These are phyloP conservation scores for Protostelium mycophagum DNA, from an alignment of 78 protist genomes.

Conservation along the genomic window DNA sequence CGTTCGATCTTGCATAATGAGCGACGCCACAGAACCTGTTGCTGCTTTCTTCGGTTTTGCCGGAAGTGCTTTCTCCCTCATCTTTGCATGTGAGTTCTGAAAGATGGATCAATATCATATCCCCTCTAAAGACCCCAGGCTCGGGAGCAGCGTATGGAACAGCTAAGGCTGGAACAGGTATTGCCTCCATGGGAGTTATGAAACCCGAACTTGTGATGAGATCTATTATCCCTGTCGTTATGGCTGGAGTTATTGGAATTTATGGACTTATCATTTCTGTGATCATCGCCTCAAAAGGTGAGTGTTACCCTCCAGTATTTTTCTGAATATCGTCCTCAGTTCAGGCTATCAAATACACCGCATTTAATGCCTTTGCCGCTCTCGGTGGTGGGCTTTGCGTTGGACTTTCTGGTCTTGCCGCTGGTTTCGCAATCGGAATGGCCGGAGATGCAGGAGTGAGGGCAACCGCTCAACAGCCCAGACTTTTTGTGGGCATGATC, in stretches of 20 bases:
- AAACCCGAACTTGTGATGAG: constrained; percentile 94
- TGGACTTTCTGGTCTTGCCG: constrained; percentile 95
- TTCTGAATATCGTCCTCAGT: background rate
- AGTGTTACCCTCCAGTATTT: background rate
- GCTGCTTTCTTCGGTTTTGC: background rate
- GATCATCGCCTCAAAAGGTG: constrained; percentile 67
- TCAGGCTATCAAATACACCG: constrained; percentile 20
- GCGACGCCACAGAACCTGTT: background rate
- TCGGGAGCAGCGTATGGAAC: constrained; percentile 99
- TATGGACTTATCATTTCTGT: constrained; percentile 98
- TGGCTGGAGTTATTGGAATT: constrained; percentile 99
- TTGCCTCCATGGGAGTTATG: constrained; percentile 94
- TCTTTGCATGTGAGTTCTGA: background rate
- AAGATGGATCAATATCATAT: background rate
- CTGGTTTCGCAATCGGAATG: constrained; percentile 90
- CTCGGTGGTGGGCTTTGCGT: constrained; percentile 94
- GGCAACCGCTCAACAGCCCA: constrained; percentile 84
- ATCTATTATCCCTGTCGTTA: constrained; percentile 84
- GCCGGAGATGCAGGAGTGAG: constrained; percentile 96
- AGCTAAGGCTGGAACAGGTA: constrained; percentile 97
- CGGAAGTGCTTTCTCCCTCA: background rate
- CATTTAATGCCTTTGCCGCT: constrained; percentile 67
- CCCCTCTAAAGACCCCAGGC: constrained; percentile 42
- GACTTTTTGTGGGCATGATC: constrained; percentile 85
- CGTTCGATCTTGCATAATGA: too few relatives aligned